Evolutionary conservation across 768 basidiomycete species (phyloP), one percentile per base, ranked within the genome.

Genomic region (Russula sp.): DNA sequence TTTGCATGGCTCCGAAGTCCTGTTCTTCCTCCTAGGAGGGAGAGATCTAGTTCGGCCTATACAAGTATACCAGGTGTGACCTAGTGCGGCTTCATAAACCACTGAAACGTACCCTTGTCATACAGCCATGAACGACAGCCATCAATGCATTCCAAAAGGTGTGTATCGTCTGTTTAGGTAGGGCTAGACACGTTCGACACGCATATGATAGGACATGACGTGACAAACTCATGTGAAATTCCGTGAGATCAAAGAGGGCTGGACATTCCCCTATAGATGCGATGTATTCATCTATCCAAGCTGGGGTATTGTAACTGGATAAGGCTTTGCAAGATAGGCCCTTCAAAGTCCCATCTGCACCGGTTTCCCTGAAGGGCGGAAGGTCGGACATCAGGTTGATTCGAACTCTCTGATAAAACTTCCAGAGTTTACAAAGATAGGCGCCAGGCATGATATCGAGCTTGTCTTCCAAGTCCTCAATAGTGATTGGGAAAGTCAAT

Each of bases 221-320:
- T 59, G 63, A 2, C 31, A 5, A 27, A 11, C 10, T 27, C 47
- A 40, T 31, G 20, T 55, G 63, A 44, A 59, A 50, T 40, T 55
- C 13, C 4, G 22, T 1, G 27, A 27, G 10, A 49, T 50, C 34
- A 8, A 42, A 59, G 22, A 14, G 18, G 7, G 32, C 27, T 5
- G 47, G 58, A 7, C 5, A 4, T 1, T 0, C 0, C 1, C 22
- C 22, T 9, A 62, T 27, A 2, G 10, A 50, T 45, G 7, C 2
- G 16, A 62, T 34, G 39, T 51, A 62, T 2, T 49, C 44, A 22
- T 63, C 62, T 16, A 63, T 31, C 62, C 62, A 63, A 31, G 13
- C 14, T 11, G 59, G 52, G n/a, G 57, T 57, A 0, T 6, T 8
- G 39, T 48, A 34, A 10, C 10, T 27, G 22, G 4, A 13, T 2